phyloP scores from a whole-genome alignment of 1,284 basidiomycete genomes.

The Leccinum griseonigrum region DNA sequence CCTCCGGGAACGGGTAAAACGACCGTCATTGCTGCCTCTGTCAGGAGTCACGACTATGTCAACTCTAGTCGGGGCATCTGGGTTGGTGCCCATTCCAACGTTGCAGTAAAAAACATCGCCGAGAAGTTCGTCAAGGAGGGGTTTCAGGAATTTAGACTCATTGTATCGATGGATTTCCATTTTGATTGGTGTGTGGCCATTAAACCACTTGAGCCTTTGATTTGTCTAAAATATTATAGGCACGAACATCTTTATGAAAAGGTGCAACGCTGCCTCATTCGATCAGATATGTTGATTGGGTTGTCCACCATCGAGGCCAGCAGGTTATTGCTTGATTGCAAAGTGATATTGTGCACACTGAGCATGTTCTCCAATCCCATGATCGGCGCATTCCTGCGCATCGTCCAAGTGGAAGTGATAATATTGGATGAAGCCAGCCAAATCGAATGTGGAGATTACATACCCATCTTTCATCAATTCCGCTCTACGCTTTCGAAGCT shows the following conservation, averaged over 20 bases:
- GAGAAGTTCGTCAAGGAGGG: slow-evolving; percentile 40
- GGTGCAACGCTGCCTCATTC: slow-evolving; percentile 46
- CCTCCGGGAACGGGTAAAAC: slow-evolving; percentile 46
- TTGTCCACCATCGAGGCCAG: slow-evolving; percentile 12
- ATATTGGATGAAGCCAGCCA: slow-evolving; percentile 68
- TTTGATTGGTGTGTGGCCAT: slow-evolving; percentile 51
- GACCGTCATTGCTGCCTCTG: slow-evolving; percentile 43
- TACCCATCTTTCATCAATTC: slow-evolving; percentile 49
- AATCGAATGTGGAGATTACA: slow-evolving; percentile 60
- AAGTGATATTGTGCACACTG: slow-evolving; percentile 58
- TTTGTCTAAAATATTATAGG: slow-evolving; percentile 40
- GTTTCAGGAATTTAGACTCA: slow-evolving; percentile 39
- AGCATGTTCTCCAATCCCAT: slow-evolving; percentile 40
- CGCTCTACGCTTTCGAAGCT: slow-evolving; percentile 51
- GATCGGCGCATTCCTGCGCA: slow-evolving; percentile 32
- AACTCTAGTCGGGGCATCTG: slow-evolving; percentile 42
- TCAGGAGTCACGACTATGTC: slow-evolving; percentile 37
- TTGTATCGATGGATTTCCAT: slow-evolving; percentile 45
- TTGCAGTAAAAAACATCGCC: slow-evolving; percentile 56
- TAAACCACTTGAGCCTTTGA: neutral
- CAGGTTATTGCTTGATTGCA: slow-evolving; percentile 37
- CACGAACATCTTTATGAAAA: slow-evolving; percentile 67
- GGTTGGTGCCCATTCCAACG: slow-evolving; percentile 69
- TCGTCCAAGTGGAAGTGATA: slow-evolving; percentile 48
- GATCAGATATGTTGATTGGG: slow-evolving; percentile 43